Evolutionary conservation across 257 asterid genomes (phyloP).

Genomic region (Nicotiana tomentosiformis): DNA sequence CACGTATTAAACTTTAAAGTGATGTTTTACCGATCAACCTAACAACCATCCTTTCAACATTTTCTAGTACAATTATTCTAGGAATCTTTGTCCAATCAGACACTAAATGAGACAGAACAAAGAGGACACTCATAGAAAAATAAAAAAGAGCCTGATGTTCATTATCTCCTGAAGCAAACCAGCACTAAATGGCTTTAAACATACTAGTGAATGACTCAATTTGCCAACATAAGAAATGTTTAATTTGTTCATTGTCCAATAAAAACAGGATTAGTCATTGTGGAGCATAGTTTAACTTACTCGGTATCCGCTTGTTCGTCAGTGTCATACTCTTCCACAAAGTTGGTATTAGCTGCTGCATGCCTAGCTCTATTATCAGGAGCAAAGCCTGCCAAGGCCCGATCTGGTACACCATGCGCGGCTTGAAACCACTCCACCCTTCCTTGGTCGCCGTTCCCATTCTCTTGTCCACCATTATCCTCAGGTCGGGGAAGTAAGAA

Average conservation of each 20-base stretch:
- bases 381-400: conserved; percentile 35
- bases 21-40: neutral
- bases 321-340: conserved; percentile 48
- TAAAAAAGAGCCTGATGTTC: neutral
- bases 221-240: neutral
- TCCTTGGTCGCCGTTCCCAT: conserved; percentile 63
- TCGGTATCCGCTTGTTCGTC: conserved; percentile 68
- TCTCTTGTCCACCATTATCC: conserved; percentile 67
- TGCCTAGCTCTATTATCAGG: conserved; percentile 55
- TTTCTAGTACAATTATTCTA: neutral
- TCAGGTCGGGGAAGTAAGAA: conserved; percentile 88
- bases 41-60: neutral
- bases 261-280: neutral
- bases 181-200: neutral
- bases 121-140: neutral
- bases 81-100: neutral
- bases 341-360: conserved; percentile 33
- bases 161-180: neutral
- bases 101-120: neutral
- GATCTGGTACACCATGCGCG: conserved; percentile 55
- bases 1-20: neutral
- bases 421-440: conserved; percentile 66
- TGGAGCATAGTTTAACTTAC: conserved; percentile 44
- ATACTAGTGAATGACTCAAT: neutral
- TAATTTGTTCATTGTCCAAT: neutral